Evolutionary conservation across 2,329 filamentous ascomycete genomes (phyloP).

Genomic region (Sporothrix pseudoabietina): DNA sequence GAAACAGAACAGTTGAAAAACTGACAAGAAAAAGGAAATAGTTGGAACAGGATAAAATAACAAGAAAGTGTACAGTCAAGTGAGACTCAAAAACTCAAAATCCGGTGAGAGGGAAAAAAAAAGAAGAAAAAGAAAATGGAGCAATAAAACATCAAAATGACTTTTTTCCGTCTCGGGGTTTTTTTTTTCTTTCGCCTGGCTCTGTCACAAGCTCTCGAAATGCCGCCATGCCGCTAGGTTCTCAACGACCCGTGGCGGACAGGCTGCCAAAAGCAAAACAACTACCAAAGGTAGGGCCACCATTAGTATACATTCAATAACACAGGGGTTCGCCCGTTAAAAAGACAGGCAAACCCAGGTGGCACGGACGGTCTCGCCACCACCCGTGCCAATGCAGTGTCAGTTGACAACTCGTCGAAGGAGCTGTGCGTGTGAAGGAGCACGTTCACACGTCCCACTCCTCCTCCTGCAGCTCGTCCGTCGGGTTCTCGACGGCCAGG

Average conservation of each 20-base stretch:
- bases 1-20: background rate
- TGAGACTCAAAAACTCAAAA: background rate
- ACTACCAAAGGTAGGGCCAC: background rate
- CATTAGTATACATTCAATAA: conserved; percentile 16
- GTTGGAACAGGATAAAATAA: background rate
- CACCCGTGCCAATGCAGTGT: background rate
- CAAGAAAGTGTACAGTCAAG: conserved; percentile 3
- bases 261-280: background rate
- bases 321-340: background rate
- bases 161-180: conserved; percentile 4
- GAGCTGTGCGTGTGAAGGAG: background rate
- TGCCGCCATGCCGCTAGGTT: background rate
- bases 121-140: background rate
- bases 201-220: conserved; percentile 22
- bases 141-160: conserved; percentile 6
- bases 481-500: conserved; percentile 47
- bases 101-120: background rate
- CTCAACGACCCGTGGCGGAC: background rate
- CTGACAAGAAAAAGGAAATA: background rate
- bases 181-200: conserved; percentile 4
- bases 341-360: background rate
- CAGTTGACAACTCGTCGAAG: background rate
- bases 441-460: conserved; percentile 55
- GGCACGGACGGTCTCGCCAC: conserved; percentile 19
- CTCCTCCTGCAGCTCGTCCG: conserved; percentile 48